These are phyloP conservation scores for Phytophthora rubi DNA, from an alignment of 352 stramenopile species.

Conservation along the genomic window DNA sequence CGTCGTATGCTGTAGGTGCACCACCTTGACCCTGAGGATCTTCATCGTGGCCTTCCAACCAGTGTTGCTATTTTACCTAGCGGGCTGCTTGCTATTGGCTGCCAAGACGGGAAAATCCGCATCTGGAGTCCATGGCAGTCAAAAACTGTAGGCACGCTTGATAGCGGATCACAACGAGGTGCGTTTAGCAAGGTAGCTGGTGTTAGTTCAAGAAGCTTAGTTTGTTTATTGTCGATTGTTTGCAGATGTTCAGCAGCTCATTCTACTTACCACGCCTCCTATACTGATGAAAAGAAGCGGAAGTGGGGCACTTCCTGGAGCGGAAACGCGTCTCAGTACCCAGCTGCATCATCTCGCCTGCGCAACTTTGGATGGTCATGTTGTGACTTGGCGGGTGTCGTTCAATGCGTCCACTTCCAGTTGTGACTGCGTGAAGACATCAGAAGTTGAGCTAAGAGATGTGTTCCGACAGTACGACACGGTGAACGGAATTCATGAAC, in stretches of 20 bases:
- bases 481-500: slow-evolving; percentile 59
- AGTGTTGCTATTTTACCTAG: slow-evolving; percentile 68
- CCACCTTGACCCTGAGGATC: slow-evolving; percentile 52
- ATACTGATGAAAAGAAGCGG: slow-evolving; percentile 43
- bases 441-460: slow-evolving; percentile 68
- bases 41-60: slow-evolving; percentile 64
- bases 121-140: slow-evolving; percentile 68
- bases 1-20: slow-evolving; percentile 27
- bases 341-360: slow-evolving; percentile 58
- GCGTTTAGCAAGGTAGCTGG: background rate
- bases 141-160: slow-evolving; percentile 67
- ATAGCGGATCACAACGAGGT: slow-evolving; percentile 64
- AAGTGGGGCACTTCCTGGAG: slow-evolving; percentile 36
- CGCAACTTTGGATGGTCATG: slow-evolving; percentile 60
- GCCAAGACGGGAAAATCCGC: slow-evolving; percentile 77
- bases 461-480: slow-evolving; percentile 62
- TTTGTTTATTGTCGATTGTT: background rate
- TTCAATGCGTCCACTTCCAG: slow-evolving; percentile 34
- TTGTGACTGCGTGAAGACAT: slow-evolving; percentile 61
- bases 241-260: slow-evolving; percentile 72
- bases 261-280: slow-evolving; percentile 57
- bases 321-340: slow-evolving; percentile 34
- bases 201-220: background rate
- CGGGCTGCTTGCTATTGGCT: slow-evolving; percentile 74
- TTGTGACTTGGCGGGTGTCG: slow-evolving; percentile 64